A percentile compares a stretch with the other conserved stretches of the same genome.
phyloP scores from a whole-genome alignment of 192 early-diverging fungal genomes.

The Mortierella hygrophila region DNA sequence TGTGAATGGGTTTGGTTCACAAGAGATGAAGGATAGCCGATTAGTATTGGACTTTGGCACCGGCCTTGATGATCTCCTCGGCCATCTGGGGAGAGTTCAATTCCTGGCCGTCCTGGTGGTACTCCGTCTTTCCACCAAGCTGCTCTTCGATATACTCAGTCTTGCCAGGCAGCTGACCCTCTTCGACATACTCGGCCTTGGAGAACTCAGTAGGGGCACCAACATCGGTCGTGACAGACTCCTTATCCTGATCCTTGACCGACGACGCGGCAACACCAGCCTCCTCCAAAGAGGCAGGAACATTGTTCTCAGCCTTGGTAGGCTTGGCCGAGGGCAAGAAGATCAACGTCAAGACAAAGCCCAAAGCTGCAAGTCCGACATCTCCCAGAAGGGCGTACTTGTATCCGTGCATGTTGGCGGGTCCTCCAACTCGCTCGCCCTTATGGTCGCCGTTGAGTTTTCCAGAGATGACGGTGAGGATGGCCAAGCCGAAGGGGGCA shows the following conservation, averaged over 20 bases:
- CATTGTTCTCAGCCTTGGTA: neutral
- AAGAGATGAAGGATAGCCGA: neutral
- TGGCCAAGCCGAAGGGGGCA: slow-evolving; percentile 52
- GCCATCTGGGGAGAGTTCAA: slow-evolving; percentile 3
- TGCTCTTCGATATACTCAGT: neutral
- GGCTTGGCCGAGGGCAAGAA: slow-evolving; percentile 49
- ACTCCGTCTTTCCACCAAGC: neutral
- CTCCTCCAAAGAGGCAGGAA: slow-evolving; percentile 20
- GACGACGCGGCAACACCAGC: slow-evolving; percentile 18
- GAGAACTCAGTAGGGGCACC: neutral
- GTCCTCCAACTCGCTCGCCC: slow-evolving; percentile 9
- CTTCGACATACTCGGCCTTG: neutral
- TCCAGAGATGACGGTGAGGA: slow-evolving; percentile 55
- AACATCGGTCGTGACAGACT: neutral
- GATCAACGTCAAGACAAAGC: slow-evolving; percentile 27
- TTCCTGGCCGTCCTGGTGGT: neutral
- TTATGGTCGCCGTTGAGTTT: slow-evolving; percentile 37
- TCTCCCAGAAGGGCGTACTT: slow-evolving; percentile 39
- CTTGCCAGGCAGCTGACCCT: neutral
- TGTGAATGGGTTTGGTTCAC: too few species aligned
- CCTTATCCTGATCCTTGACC: neutral
- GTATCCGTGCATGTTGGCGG: slow-evolving; percentile 40
- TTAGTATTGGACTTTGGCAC: slow-evolving; percentile 4
- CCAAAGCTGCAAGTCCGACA: slow-evolving; percentile 18
- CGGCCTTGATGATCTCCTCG: neutral